Evolutionary conservation across 495 filamentous ascomycete genomes (phyloP), one percentile per base, ranked within the genome.

Genomic region (Hyaloscypha variabilis): DNA sequence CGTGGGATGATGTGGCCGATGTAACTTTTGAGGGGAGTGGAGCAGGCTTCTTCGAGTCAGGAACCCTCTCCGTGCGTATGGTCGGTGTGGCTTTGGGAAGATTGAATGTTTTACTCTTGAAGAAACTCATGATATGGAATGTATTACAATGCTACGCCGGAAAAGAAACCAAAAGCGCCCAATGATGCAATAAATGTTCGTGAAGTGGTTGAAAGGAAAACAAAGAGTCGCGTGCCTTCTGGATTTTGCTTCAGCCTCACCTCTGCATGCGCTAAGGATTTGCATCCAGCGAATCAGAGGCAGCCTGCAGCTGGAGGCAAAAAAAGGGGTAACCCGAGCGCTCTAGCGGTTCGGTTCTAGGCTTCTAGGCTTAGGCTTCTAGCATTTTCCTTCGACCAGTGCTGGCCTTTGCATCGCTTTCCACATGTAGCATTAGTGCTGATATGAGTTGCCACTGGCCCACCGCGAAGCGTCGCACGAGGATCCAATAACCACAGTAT

Each of bases 91-190:
- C 49, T 10, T 24, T 21, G 28, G 52, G 6, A 34, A 60, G 53
- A 6, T 46, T 56, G 11, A 39, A 60, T 19, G 59, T 63, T 55
- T 61, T 63, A n/a, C 52, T 64, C 19, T 61, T 51, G 31, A 61
- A 61, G 25, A 61, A 23, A 30, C 52, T 51, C 36, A 50, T 61
- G 36, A 26, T 61, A 61, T 29, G 21, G 42, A 50, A 50, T 49
- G 39, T 61, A 46, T 46, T 46, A 46, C 14, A 46, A 46, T 46
- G 39, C 39, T 11, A 46, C 14, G 39, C 10, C 11, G n/a, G n/a
- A 46, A 46, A 17, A 46, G 13, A 46, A 46, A 11, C 14, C 39
- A 8, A 46, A 54, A 24, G 25, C 51, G 51, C 51, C 23, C 13
- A 25, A 1, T 1, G 26, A 54, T 25, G 51, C 21, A 54, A 10